Evolutionary conservation across 345 rosid genomes (phyloP), one percentile per base, ranked within the genome.

Genomic region (Limnanthes douglasii): DNA sequence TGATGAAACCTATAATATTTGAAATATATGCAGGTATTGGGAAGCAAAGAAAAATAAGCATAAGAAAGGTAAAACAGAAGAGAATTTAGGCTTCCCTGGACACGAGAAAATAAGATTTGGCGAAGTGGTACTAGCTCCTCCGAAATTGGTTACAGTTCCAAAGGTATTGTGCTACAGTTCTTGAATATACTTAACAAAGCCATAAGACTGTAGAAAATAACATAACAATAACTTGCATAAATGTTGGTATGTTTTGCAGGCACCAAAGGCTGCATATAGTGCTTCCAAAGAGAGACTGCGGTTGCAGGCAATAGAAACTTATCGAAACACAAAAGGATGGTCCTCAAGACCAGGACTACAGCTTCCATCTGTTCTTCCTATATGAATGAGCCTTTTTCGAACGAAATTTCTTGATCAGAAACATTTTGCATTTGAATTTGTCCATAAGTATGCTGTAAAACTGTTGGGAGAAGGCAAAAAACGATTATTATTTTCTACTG

Each of bases 61-160:
- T 43, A 72, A 62, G 37, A 62, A 56, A 43, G 57, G 65, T 30
- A 57, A 47, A 45, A 46, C 46, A 4, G 68, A 66, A 43, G 82
- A 66, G 22, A 44, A 59, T 2, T 42, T 56, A 24, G 79, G 72
- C 41, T 80, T 90, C 33, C 92, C 86, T 0, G 76, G 76, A 39
- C 46, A 41, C 16, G 98, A 84, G 43, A 57, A 62, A 37, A 65
- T 90, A 6, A 47, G 49, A 50, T 90, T 90, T 45, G 98, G 98
- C 12, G 98, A 90, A 3, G 70, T 90, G 21, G 94, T 77, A 35
- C 62, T 66, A 57, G 92, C 92, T 48, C 94, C 98, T 10, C 96
- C 80, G 2, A 80, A 80, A 51, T 51, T 90, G 53, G 52, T 53
- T 34, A 16, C 56, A 11, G 11, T 70, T 46, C 94, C 85, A 5